A percentile compares a stretch with the other conserved stretches of the same genome.
Evolutionary conservation across 352 stramenopile genomes (phyloP).

Genomic region (Globisporangium solare): DNA sequence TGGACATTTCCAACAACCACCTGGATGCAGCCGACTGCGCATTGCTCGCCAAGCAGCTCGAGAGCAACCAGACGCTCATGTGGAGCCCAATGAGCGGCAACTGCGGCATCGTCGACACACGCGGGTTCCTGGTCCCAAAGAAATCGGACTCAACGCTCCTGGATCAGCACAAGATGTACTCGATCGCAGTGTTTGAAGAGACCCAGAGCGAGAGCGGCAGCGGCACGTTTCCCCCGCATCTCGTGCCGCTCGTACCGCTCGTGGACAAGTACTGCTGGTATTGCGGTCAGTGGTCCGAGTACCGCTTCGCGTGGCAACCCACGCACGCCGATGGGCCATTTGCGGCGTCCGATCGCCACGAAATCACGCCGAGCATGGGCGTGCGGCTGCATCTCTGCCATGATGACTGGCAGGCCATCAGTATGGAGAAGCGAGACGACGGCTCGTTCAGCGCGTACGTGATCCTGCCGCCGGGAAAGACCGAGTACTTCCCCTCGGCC

Average conservation of each 20-base stretch:
- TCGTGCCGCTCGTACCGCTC: constrained; percentile 36
- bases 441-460: constrained; percentile 53
- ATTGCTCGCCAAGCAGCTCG: constrained; percentile 54
- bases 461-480: constrained; percentile 65
- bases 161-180: constrained; percentile 77
- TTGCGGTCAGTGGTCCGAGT: constrained; percentile 67
- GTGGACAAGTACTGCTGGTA: constrained; percentile 79
- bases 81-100: constrained; percentile 78
- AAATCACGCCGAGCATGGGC: constrained; percentile 29
- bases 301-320: constrained; percentile 68
- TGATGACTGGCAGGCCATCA: constrained; percentile 63
- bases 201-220: constrained; percentile 52
- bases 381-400: constrained; percentile 61
- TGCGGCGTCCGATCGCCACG: constrained; percentile 25
- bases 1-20: constrained; percentile 72
- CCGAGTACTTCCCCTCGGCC: constrained; percentile 74
- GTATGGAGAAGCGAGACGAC: constrained; percentile 59
- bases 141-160: constrained; percentile 29
- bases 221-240: constrained; percentile 42
- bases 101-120: constrained; percentile 55
- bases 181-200: constrained; percentile 69
- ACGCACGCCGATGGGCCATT: constrained; percentile 29
- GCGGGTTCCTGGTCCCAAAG: constrained; percentile 61
- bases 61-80: constrained; percentile 72
- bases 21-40: constrained; percentile 57